Conservation (phyloP, 78 protist genomes). For the Dictyostelium citrinum region DNA sequence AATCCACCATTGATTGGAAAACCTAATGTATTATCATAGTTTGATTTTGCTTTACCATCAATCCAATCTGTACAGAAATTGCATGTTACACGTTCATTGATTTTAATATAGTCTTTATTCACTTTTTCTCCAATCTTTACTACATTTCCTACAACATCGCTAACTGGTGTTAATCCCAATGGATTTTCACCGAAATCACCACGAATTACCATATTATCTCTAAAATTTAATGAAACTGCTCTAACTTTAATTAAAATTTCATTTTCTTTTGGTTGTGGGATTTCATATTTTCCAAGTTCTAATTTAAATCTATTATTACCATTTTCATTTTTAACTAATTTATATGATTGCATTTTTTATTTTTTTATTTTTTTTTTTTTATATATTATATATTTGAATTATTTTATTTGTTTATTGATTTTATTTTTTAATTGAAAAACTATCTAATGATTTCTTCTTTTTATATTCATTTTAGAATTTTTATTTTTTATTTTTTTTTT, state of each 20-base stretch:
- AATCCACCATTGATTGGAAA: slow-evolving; percentile 12
- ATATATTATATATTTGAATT: too few relatives aligned
- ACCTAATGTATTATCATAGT: slow-evolving; percentile 17
- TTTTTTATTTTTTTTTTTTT: too few relatives aligned
- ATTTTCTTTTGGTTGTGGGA: neutral
- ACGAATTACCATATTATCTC: slow-evolving; percentile 35
- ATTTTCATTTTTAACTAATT: neutral
- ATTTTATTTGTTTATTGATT: too few relatives aligned
- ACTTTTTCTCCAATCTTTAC: neutral
- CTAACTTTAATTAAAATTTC: slow-evolving; percentile 3
- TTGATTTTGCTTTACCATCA: slow-evolving; percentile 16
- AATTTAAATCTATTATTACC: neutral
- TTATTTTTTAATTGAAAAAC: too few relatives aligned
- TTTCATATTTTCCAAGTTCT: neutral
- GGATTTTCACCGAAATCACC: slow-evolving; percentile 10
- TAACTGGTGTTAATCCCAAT: slow-evolving; percentile 10
- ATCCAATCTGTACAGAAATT: slow-evolving; percentile 39
- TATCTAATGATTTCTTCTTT: too few relatives aligned
- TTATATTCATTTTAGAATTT: too few relatives aligned
- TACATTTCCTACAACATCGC: slow-evolving; percentile 22
- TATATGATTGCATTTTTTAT: neutral
- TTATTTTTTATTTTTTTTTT: too few relatives aligned
- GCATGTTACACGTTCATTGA: slow-evolving; percentile 21
- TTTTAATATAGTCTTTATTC: neutral
- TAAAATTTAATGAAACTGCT: slow-evolving; percentile 39